Conservation (phyloP, 2,329 filamentous ascomycete species). For the Botrytis porri region DNA sequence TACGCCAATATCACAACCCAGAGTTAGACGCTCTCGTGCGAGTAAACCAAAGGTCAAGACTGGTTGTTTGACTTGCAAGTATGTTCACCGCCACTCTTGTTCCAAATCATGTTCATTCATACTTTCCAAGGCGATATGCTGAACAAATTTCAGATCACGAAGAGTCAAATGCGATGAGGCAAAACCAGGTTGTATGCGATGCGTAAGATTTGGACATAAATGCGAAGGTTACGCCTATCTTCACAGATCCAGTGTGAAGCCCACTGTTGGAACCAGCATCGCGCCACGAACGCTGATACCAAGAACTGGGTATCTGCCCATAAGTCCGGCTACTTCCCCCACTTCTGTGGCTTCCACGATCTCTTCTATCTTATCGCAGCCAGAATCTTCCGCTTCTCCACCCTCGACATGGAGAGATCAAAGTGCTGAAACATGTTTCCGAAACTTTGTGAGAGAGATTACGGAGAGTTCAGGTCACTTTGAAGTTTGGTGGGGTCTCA, state of each 20-base stretch:
- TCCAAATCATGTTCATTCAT: background rate
- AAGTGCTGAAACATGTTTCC: constrained; percentile 5
- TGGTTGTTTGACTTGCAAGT: constrained; percentile 39
- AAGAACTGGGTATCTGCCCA: constrained; percentile 4
- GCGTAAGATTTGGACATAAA: constrained; percentile 34
- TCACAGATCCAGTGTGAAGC: background rate
- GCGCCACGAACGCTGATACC: constrained; percentile 4
- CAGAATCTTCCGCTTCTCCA: background rate
- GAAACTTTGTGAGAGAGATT: constrained; percentile 16
- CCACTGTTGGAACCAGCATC: constrained; percentile 5
- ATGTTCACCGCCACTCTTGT: constrained; percentile 20
- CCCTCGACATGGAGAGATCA: background rate
- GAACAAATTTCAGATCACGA: constrained; percentile 29
- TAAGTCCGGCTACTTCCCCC: constrained; percentile 5
- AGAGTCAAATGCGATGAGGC: constrained; percentile 39
- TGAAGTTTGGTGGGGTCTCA: constrained; percentile 15
- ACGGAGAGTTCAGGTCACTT: background rate
- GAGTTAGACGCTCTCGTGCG: constrained; percentile 26
- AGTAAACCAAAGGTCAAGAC: constrained; percentile 37
- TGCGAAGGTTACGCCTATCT: constrained; percentile 36
- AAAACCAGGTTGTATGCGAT: constrained; percentile 35
- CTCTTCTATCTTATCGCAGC: constrained; percentile 5
- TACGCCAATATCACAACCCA: background rate
- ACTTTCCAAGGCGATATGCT: background rate
- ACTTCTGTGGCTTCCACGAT: constrained; percentile 9